phyloP scores from a whole-genome alignment of 2,329 filamentous ascomycete species.

The Colletotrichum sp. region DNA sequence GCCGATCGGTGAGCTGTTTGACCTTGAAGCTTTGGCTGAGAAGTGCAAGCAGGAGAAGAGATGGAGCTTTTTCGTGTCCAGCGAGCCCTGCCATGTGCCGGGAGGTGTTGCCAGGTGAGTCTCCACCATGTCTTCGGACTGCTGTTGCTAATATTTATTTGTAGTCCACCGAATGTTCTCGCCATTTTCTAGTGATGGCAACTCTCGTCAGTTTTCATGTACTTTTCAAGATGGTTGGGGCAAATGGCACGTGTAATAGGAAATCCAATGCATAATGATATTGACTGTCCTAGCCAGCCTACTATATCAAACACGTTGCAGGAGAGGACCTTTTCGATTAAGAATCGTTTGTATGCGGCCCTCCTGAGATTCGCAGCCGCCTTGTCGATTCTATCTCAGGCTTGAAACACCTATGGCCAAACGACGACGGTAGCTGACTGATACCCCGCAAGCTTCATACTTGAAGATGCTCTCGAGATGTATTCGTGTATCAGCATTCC shows the following conservation, averaged over 20 bases:
- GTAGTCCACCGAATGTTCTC: conserved; percentile 38
- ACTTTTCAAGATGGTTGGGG: neutral
- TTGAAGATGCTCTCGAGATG: neutral
- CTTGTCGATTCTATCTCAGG: neutral
- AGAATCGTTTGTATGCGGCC: neutral
- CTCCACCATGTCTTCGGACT: neutral
- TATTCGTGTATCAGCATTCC: conserved; percentile 17
- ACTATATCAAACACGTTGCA: neutral
- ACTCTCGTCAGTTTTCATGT: neutral
- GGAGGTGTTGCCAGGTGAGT: conserved; percentile 27
- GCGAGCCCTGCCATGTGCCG: conserved; percentile 40
- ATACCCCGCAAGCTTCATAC: neutral
- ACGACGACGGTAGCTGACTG: neutral
- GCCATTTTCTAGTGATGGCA: conserved; percentile 34
- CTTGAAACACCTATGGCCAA: neutral
- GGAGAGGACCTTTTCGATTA: neutral
- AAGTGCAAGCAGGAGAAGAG: conserved; percentile 36
- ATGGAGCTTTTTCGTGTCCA: conserved; percentile 44
- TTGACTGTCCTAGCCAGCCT: neutral
- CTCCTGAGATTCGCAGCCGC: neutral
- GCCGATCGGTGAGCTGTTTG: conserved; percentile 47
- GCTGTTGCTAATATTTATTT: neutral
- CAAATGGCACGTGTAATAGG: neutral
- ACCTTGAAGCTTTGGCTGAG: conserved; percentile 40
- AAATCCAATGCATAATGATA: neutral